Evolutionary conservation across 1,284 basidiomycete genomes (phyloP), one percentile per base, ranked within the genome.

Genomic region (Cerrena zonata): DNA sequence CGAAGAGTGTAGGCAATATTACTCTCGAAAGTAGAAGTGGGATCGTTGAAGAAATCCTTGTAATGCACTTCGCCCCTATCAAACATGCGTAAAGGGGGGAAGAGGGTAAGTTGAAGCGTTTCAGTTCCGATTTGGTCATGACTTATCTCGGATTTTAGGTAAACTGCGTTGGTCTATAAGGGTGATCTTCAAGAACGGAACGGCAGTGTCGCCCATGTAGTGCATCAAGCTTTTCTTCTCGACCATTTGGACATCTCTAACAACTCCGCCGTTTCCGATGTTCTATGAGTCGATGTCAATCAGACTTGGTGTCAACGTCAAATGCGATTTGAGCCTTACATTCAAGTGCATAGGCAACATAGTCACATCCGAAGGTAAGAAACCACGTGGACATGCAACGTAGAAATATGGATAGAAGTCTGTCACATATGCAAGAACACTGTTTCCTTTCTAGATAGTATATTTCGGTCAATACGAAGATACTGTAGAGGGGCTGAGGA

Each of bases 361-460:
- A 1, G 71, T 69, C 1, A 86, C 65, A 59, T 96, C 91, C 11
- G 79, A 73, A 27, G 78, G 71, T 22, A 76, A 70, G 57, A 95
- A 93, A 0, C 91, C 92, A 27, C 87, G 81, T 22, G 94, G 94
- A 19, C 85, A 81, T 2, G 90, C 76, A 36, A 97, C 71, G 62
- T 91, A 97, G 65, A 97, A 94, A 66, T 97, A 97, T 0, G 94
- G 94, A 47, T 84, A 67, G 64, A 95, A 96, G 23, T 84, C 84
- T 3, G 78, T 84, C 40, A 96, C 76, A 56, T 87, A 81, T 0
- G 84, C 86, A 13, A 96, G 75, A 2, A 97, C 89, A 49, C 93
- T 96, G 64, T 96, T 80, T 1, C 94, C 94, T 2, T 73, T 75
- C 84, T 92, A 58, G 27, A n/a, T 19, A 13, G 23, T 24, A n/a